These are phyloP conservation scores for Castanopsis chinensis DNA, from an alignment of 306 rosid genomes.

Conservation along the genomic window DNA sequence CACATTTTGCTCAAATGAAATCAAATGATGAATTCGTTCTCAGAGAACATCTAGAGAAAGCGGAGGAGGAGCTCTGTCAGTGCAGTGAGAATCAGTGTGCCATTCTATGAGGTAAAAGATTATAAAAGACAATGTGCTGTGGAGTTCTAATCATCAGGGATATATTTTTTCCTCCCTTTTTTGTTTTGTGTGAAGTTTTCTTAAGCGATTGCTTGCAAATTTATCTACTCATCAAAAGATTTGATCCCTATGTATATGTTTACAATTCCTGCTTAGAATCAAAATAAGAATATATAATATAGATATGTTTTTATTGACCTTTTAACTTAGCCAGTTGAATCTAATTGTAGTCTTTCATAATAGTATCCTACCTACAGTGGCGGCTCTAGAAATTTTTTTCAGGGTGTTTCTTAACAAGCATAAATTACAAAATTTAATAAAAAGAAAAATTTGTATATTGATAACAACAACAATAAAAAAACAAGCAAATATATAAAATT, in stretches of 20 bases:
- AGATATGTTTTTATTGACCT: no score
- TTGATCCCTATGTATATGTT: background rate
- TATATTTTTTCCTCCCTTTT: background rate
- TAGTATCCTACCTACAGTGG: no score
- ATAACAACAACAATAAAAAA: no score
- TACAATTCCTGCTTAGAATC: background rate
- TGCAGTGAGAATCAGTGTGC: conserved; percentile 49
- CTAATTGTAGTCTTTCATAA: no score
- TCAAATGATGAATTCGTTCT: conserved; percentile 66
- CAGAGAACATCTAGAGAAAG: conserved; percentile 62
- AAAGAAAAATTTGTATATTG: no score
- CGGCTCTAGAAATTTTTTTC: no score
- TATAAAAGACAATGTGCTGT: background rate
- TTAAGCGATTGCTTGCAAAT: background rate
- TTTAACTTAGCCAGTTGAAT: no score
- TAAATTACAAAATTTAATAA: no score
- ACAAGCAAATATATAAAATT: no score
- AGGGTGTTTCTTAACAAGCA: no score
- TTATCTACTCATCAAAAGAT: background rate
- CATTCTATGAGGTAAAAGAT: conserved; percentile 44
- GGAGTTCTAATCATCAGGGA: background rate
- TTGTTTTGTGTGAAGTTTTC: background rate
- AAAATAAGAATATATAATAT: no score
- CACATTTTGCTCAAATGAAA: conserved; percentile 51
- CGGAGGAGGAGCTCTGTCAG: conserved; percentile 73